Percentiles rank a stretch among this genome's conserved stretches.
phyloP scores from a whole-genome alignment of 768 basidiomycete genomes.

The Chiua virens region DNA sequence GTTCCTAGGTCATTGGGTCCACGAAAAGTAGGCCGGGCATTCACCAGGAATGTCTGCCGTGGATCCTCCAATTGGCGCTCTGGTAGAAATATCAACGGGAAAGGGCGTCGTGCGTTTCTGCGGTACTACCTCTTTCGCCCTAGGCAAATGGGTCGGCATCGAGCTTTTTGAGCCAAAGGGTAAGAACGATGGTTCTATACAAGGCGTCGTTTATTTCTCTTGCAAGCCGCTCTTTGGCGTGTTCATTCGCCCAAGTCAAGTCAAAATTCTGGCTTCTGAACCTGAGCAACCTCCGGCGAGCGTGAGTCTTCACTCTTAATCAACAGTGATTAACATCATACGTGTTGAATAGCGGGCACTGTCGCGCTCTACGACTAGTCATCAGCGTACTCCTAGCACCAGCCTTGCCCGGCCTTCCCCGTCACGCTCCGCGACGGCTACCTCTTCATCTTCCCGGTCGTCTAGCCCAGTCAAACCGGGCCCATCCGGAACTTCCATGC shows the following conservation, averaged over 20 bases:
- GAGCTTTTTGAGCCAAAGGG: conserved; percentile 82
- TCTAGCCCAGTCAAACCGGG: conserved; percentile 58
- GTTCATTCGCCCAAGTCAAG: conserved; percentile 85
- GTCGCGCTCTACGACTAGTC: conserved; percentile 41
- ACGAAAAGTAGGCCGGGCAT: conserved; percentile 1
- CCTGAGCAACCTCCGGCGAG: conserved; percentile 24
- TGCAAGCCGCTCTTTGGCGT: conserved; percentile 80
- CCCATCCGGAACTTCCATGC: conserved; percentile 21
- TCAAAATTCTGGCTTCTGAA: conserved; percentile 55
- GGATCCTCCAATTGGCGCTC: conserved; percentile 62
- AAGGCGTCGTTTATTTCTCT: conserved; percentile 76
- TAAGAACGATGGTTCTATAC: conserved; percentile 94
- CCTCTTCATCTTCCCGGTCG: conserved; percentile 56
- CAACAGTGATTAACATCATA: neutral
- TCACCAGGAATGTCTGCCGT: conserved; percentile 31
- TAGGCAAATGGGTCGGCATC: conserved; percentile 95
- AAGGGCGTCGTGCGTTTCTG: conserved; percentile 84
- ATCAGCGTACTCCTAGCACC: conserved; percentile 61
- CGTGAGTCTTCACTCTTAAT: conserved; percentile 18
- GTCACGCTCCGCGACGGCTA: conserved; percentile 36
- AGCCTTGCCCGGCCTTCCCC: conserved; percentile 41
- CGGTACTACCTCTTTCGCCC: conserved; percentile 78
- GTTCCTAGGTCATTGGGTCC: conserved; percentile 1
- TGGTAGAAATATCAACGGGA: conserved; percentile 80
- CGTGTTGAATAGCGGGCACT: conserved; percentile 24